phyloP scores from a whole-genome alignment of 306 rosid genomes.

The Mimosa bimucronata region DNA sequence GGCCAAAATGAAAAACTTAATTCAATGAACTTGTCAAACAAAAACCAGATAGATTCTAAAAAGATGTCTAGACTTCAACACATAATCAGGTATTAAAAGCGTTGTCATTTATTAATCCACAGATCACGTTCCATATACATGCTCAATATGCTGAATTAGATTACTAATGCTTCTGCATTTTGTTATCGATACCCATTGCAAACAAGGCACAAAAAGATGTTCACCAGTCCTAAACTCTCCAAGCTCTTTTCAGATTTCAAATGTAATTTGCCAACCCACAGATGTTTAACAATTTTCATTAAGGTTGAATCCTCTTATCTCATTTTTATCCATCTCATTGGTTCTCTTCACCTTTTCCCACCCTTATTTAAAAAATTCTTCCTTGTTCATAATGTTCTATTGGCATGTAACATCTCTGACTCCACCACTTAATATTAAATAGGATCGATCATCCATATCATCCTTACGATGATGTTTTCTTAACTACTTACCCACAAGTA shows the following conservation, averaged over 20 bases:
- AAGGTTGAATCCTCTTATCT: too few species aligned
- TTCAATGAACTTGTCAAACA: slow-evolving; percentile 33
- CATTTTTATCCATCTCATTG: too few species aligned
- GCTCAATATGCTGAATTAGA: slow-evolving; percentile 30
- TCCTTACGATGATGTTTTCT: neutral
- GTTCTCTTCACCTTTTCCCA: neutral
- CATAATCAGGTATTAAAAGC: slow-evolving; percentile 19
- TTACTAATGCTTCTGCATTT: neutral
- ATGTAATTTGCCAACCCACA: too few species aligned
- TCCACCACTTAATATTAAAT: neutral
- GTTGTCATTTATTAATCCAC: slow-evolving; percentile 4
- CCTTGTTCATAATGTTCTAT: neutral
- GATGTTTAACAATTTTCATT: too few species aligned
- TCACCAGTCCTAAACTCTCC: neutral
- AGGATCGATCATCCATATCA: neutral
- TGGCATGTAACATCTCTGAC: neutral
- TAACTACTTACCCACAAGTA: neutral
- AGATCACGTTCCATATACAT: slow-evolving; percentile 28
- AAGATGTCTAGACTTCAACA: slow-evolving; percentile 28
- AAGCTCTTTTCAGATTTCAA: too few species aligned
- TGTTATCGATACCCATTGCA: neutral
- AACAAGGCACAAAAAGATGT: neutral
- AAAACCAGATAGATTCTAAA: slow-evolving; percentile 25
- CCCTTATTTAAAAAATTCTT: neutral
- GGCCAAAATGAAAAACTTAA: slow-evolving; percentile 42